phyloP scores from a whole-genome alignment of 306 rosid genomes.

The Astragalus membranaceus region DNA sequence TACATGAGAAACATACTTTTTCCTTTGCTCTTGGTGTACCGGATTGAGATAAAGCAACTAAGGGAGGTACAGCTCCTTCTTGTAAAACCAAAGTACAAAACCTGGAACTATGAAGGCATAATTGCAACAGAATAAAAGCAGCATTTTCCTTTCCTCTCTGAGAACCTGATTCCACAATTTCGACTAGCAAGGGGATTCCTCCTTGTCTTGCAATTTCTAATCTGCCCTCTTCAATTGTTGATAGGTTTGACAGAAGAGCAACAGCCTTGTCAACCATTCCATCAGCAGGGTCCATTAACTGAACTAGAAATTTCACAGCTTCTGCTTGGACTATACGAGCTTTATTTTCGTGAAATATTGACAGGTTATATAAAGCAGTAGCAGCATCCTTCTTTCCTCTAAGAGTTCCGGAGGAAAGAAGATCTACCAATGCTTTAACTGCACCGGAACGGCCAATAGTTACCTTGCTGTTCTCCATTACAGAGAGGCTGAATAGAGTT shows the following conservation, averaged over 20 bases:
- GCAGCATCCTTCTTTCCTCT: conserved; percentile 98
- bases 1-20: conserved; percentile 48
- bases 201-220: conserved; percentile 57
- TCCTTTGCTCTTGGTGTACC: conserved; percentile 95
- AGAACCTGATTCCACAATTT: conserved; percentile 80
- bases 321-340: conserved; percentile 92
- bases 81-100: conserved; percentile 85
- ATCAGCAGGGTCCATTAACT: conserved; percentile 50
- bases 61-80: conserved; percentile 99
- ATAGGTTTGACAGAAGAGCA: conserved; percentile 85
- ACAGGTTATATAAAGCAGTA: conserved; percentile 85
- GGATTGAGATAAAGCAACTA: conserved; percentile 80
- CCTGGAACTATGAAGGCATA: conserved; percentile 85
- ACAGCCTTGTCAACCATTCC: conserved; percentile 95
- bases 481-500: conserved; percentile 85
- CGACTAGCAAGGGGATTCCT: conserved; percentile 89
- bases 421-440: conserved; percentile 80
- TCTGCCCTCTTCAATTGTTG: conserved; percentile 79
- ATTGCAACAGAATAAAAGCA: conserved; percentile 69
- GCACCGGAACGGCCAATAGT: conserved; percentile 94
- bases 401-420: conserved; percentile 75
- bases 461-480: conserved; percentile 72
- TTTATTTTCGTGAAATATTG: conserved; percentile 93
- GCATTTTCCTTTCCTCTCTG: conserved; percentile 91
- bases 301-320: conserved; percentile 78